These are phyloP conservation scores for Phoma sp. DNA, from an alignment of 2,329 filamentous ascomycete species.

Conservation along the genomic window DNA sequence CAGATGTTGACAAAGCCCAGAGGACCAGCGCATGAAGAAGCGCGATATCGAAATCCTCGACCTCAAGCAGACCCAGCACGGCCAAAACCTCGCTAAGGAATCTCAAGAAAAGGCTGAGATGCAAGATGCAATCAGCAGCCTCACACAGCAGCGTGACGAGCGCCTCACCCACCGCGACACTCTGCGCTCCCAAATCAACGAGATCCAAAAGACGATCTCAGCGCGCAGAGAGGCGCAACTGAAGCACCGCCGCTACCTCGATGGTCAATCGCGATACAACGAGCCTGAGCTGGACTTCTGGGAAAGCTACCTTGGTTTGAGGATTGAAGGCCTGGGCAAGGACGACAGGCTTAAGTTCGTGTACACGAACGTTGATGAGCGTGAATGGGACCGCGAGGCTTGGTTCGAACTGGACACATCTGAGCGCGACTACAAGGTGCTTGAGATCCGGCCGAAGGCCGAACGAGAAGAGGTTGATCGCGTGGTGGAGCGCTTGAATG, in stretches of 20 bases:
- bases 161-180: slow-evolving; percentile 62
- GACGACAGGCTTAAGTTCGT: slow-evolving; percentile 89
- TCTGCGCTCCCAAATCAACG: slow-evolving; percentile 63
- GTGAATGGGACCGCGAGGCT: slow-evolving; percentile 85
- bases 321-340: slow-evolving; percentile 86
- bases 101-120: slow-evolving; percentile 72
- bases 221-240: slow-evolving; percentile 73
- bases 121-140: slow-evolving; percentile 63
- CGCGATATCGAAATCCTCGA: slow-evolving; percentile 84
- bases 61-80: slow-evolving; percentile 72
- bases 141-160: slow-evolving; percentile 62
- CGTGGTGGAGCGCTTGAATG: slow-evolving; percentile 80
- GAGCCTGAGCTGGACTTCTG: slow-evolving; percentile 94
- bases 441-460: slow-evolving; percentile 80
- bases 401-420: slow-evolving; percentile 91
- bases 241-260: slow-evolving; percentile 74
- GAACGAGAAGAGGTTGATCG: slow-evolving; percentile 78
- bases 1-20: slow-evolving; percentile 53
- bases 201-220: slow-evolving; percentile 74
- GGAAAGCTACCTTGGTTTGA: slow-evolving; percentile 86
- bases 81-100: slow-evolving; percentile 78
- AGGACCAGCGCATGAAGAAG: slow-evolving; percentile 89
- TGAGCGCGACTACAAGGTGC: slow-evolving; percentile 82
- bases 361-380: slow-evolving; percentile 84
- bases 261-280: slow-evolving; percentile 86